Conservation (phyloP, 2,329 filamentous ascomycete species). For the Neonectria faginata region DNA sequence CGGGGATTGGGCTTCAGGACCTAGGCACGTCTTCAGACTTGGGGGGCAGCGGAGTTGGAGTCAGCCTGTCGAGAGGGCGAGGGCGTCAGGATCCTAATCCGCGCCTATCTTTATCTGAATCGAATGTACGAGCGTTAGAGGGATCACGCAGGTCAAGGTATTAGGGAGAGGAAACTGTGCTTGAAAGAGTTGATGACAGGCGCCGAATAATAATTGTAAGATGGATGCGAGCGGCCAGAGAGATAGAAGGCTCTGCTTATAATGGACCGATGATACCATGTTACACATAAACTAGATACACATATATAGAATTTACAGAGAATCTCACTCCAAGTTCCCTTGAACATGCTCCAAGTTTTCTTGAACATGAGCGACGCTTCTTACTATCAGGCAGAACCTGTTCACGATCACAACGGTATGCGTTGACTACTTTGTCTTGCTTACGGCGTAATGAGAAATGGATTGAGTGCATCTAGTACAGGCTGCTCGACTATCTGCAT, state of each 20-base stretch:
- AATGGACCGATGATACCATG: not conserved
- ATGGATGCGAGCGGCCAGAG: not conserved
- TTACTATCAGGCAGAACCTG: not conserved
- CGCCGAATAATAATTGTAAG: not conserved
- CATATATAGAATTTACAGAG: not conserved
- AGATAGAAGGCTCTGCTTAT: not conserved
- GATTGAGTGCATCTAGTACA: not conserved
- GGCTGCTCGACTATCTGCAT: not conserved
- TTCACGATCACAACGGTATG: not conserved
- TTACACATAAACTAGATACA: not conserved
- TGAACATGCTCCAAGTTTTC: not conserved
- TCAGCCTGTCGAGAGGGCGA: not conserved
- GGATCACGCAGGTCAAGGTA: not conserved
- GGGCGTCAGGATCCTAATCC: not conserved
- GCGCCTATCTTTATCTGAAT: constrained; percentile 1
- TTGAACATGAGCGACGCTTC: not conserved
- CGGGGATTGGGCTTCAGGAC: constrained; percentile 41
- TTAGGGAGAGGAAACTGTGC: not conserved
- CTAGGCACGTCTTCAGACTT: not conserved
- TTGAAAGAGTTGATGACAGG: not conserved
- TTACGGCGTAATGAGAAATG: not conserved
- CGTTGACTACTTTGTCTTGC: not conserved
- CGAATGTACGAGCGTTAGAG: constrained; percentile 4
- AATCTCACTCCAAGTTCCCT: not conserved
- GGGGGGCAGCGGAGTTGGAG: constrained; percentile 1